Evolutionary conservation across 768 basidiomycete genomes (phyloP).

Genomic region (Suillus subalutaceus): DNA sequence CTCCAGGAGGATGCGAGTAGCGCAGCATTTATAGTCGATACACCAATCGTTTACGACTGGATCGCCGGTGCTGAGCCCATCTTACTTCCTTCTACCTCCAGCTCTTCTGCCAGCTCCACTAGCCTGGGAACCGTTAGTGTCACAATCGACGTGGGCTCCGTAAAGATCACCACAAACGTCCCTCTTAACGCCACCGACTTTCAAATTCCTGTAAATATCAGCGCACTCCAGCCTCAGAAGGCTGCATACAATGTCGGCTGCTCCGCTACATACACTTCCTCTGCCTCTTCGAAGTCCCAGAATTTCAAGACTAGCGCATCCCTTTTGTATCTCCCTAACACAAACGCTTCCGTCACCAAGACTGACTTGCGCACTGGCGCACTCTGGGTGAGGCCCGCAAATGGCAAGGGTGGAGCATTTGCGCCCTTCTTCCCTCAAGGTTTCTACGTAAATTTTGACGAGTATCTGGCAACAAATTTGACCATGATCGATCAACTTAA

Average conservation of each 20-base stretch:
- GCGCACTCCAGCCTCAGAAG: constrained; percentile 30
- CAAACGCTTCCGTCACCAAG: constrained; percentile 46
- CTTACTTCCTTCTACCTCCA: constrained; percentile 14
- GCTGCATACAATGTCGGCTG: constrained; percentile 38
- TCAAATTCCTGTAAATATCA: constrained; percentile 38
- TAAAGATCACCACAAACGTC: constrained; percentile 30
- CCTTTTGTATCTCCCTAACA: constrained; percentile 45
- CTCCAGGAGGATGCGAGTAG: constrained; percentile 40
- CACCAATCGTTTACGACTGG: constrained; percentile 38
- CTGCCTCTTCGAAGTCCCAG: constrained; percentile 18
- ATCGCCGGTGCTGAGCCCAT: constrained; percentile 40
- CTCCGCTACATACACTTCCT: constrained; percentile 29
- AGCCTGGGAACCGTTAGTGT: constrained; percentile 25
- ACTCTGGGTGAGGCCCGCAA: constrained; percentile 40
- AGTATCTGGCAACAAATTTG: constrained; percentile 55
- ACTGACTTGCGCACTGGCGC: constrained; percentile 50
- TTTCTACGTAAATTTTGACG: constrained; percentile 67
- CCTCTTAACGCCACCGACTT: constrained; percentile 41
- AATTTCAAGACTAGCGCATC: constrained; percentile 34
- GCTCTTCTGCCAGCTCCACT: neutral
- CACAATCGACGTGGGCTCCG: constrained; percentile 32
- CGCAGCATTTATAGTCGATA: constrained; percentile 39
- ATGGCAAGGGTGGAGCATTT: constrained; percentile 24
- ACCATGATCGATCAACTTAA: constrained; percentile 58
- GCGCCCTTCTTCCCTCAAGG: constrained; percentile 66